Evolutionary conservation across 768 basidiomycete genomes (phyloP), one percentile per base, ranked within the genome.

Genomic region (Boletus edulis): DNA sequence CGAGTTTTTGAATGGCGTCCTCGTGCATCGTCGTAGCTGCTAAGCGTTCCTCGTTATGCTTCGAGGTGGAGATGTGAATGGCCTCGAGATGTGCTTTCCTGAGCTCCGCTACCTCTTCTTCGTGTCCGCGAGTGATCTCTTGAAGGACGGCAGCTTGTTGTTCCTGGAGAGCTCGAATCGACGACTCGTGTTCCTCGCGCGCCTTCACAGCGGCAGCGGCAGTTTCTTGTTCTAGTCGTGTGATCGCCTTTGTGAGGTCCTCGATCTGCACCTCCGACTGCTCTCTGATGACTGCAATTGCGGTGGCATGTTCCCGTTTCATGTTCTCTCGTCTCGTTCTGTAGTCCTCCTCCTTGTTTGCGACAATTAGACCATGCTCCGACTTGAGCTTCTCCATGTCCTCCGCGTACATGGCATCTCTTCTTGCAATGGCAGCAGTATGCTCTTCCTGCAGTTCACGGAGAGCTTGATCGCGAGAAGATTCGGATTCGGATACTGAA

Each of bases 381-480:
- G 77, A 76, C 67, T 84, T 86, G 39, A 87, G 72, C 50, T 75
- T 78, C 61, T 87, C 84, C 35, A 89, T 63, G 67, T 91, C 85
- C 51, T 86, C 84, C 1, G 76, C 64, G 54, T 86, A 84, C 37
- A 81, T 77, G 9, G 75, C 71, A 62, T 93, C 89, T 70, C 86
- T 88, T 56, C 84, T 79, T 15, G 78, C 62, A 53, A 91, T 78
- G 13, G 84, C 84, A 12, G 83, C 78, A 1, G 80, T 73, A 60
- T 93, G 88, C 62, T 89, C 89, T 17, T 87, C 84, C 63, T 87
- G 87, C 27, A 94, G 77, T 29, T 79, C 80, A 50, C 83, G 74
- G 51, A 95, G 69, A 24, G 83, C 82, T 10, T 78, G 55, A 41
- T 80, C 79, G 52, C 83, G 84, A 40, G 86, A 77, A 13, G 86